Percentiles rank a stretch among this genome's conserved stretches.
These are phyloP conservation scores for Larix kaempferi DNA, from an alignment of 75 land plant species.

Conservation along the genomic window DNA sequence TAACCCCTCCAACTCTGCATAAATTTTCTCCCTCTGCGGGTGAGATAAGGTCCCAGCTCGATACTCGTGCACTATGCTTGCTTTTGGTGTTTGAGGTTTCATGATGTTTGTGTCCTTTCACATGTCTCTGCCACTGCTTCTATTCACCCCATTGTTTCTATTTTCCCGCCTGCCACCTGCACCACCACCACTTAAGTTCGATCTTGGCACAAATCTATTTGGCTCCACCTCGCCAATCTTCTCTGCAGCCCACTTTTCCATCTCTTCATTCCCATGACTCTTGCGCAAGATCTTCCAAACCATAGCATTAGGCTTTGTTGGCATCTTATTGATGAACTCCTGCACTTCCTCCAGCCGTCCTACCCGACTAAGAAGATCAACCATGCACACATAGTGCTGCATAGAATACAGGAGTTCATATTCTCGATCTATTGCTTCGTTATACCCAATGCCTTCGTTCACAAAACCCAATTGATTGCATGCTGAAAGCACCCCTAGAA, in stretches of 20 bases:
- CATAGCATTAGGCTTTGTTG: neutral
- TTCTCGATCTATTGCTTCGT: slow-evolving; percentile 5
- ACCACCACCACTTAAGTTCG: neutral
- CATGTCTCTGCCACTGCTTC: neutral
- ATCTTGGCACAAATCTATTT: neutral
- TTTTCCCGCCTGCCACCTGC: neutral
- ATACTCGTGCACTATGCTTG: slow-evolving; percentile 34
- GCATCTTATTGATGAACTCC: slow-evolving; percentile 7
- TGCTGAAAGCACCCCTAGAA: slow-evolving; percentile 3
- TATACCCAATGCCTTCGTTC: slow-evolving; percentile 3
- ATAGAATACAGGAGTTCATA: neutral
- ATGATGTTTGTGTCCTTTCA: neutral
- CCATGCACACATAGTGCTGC: slow-evolving; percentile 14
- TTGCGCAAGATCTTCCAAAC: slow-evolving; percentile 12
- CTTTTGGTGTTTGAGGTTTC: neutral
- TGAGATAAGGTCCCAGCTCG: slow-evolving; percentile 52
- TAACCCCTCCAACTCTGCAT: slow-evolving; percentile 40
- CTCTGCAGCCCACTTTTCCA: slow-evolving; percentile 7
- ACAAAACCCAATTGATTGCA: slow-evolving; percentile 9
- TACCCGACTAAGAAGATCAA: slow-evolving; percentile 1
- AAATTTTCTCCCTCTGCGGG: slow-evolving; percentile 29
- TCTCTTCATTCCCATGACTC: slow-evolving; percentile 10
- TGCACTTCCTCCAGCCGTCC: slow-evolving; percentile 4
- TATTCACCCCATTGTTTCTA: neutral
- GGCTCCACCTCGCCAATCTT: slow-evolving; percentile 6